phyloP scores from a whole-genome alignment of 78 protist genomes.

The Emiliania huxleyi region DNA sequence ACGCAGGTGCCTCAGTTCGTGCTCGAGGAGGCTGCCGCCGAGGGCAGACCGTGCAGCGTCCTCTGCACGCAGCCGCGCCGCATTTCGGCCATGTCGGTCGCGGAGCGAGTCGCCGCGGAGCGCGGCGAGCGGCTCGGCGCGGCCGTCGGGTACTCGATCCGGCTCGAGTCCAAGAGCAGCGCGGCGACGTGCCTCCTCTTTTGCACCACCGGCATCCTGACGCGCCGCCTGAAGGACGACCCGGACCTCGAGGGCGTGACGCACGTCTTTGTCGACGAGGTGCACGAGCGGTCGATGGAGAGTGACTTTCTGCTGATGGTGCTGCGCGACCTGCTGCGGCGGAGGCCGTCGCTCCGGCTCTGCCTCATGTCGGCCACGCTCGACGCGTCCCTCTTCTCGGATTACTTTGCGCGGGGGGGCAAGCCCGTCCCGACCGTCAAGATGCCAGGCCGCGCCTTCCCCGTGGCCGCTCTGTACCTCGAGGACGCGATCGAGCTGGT shows the following conservation, averaged over 20 bases:
- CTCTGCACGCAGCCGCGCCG: slow-evolving; percentile 92
- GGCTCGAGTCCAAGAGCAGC: slow-evolving; percentile 44
- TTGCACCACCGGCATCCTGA: slow-evolving; percentile 44
- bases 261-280: slow-evolving; percentile 49
- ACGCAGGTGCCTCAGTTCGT: slow-evolving; percentile 51
- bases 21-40: background rate
- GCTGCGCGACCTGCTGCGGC: slow-evolving; percentile 34
- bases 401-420: slow-evolving; percentile 62
- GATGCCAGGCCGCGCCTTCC: slow-evolving; percentile 77
- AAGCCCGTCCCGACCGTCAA: slow-evolving; percentile 35
- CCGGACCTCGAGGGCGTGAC: background rate
- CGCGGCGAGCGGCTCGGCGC: slow-evolving; percentile 45
- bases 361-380: slow-evolving; percentile 82
- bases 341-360: slow-evolving; percentile 37
- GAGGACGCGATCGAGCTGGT: background rate
- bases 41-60: slow-evolving; percentile 41
- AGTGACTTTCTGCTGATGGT: slow-evolving; percentile 71
- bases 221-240: slow-evolving; percentile 11
- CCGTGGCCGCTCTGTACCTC: no score
- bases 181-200: slow-evolving; percentile 67
- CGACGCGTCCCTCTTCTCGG: slow-evolving; percentile 71
- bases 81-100: slow-evolving; percentile 80
- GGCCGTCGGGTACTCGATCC: slow-evolving; percentile 78
- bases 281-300: slow-evolving; percentile 82
- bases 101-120: slow-evolving; percentile 84